Percentiles rank a stretch among this genome's conserved stretches.
These are phyloP conservation scores for Nitzschia inconspicua DNA, from an alignment of 108 stramenopile genomes.

Conservation along the genomic window DNA sequence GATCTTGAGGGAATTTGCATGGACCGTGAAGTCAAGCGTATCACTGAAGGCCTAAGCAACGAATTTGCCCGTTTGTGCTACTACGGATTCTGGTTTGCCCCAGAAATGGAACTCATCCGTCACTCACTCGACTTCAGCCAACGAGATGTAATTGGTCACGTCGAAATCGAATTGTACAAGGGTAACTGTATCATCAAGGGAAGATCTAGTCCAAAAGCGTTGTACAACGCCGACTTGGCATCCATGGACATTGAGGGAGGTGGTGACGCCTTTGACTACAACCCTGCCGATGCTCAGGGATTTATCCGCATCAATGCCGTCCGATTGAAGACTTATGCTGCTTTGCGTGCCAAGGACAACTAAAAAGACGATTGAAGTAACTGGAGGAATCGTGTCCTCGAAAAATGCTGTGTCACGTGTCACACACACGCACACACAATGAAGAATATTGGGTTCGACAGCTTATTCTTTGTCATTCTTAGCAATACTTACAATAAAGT, in stretches of 20 bases:
- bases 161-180: slow-evolving; percentile 93
- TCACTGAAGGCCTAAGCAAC: slow-evolving; percentile 83
- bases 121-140: slow-evolving; percentile 86
- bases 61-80: slow-evolving; percentile 97
- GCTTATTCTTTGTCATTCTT: too few species aligned
- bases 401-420: too few species aligned
- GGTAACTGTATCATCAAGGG: slow-evolving; percentile 89
- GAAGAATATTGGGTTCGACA: background rate
- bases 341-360: slow-evolving; percentile 74
- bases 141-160: slow-evolving; percentile 87
- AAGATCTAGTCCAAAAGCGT: slow-evolving; percentile 77
- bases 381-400: slow-evolving; percentile 9
- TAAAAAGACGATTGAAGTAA: background rate
- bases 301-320: slow-evolving; percentile 98
- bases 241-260: slow-evolving; percentile 99
- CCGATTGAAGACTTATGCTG: slow-evolving; percentile 96
- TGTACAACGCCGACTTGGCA: slow-evolving; percentile 97
- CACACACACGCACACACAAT: background rate
- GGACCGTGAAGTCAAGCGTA: slow-evolving; percentile 98
- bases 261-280: slow-evolving; percentile 95
- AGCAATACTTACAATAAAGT: too few species aligned
- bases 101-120: slow-evolving; percentile 97
- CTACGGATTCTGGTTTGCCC: slow-evolving; percentile 99
- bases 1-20: slow-evolving; percentile 95
- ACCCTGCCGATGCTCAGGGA: slow-evolving; percentile 95